phyloP scores from a whole-genome alignment of 192 early-diverging fungal genomes.

The Rhizophagus clarus region DNA sequence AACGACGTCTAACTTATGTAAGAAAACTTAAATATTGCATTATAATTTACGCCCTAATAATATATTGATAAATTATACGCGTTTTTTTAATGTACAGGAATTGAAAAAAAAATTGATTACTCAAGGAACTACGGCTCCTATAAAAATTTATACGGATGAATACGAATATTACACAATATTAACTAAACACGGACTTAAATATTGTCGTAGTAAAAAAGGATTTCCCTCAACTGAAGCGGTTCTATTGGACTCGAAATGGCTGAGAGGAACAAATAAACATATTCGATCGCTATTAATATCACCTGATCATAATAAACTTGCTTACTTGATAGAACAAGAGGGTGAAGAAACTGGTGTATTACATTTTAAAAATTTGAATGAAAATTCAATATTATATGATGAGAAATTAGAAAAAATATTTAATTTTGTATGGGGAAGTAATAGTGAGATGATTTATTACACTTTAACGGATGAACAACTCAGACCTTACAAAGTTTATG shows the following conservation, averaged over 20 bases:
- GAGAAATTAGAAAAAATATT: constrained; percentile 50
- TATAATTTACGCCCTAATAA: not conserved
- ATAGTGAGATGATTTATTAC: constrained; percentile 60
- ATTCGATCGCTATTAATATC: constrained; percentile 57
- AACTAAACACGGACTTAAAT: constrained; percentile 50
- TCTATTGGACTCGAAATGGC: constrained; percentile 51
- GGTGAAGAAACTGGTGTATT: constrained; percentile 55
- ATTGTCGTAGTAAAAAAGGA: constrained; percentile 47
- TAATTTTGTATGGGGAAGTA: constrained; percentile 75
- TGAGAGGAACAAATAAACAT: constrained; percentile 44
- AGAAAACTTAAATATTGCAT: not conserved
- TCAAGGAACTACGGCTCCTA: constrained; percentile 41
- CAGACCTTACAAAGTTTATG: constrained; percentile 62
- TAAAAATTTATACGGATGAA: constrained; percentile 49
- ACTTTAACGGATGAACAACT: constrained; percentile 71
- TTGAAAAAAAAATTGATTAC: constrained; percentile 54
- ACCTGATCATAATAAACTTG: constrained; percentile 54
- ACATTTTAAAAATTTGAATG: constrained; percentile 51
- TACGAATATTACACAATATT: constrained; percentile 59
- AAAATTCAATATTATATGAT: constrained; percentile 23
- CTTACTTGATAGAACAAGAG: constrained; percentile 54
- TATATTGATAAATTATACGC: not conserved
- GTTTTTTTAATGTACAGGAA: constrained; percentile 40
- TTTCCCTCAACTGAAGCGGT: constrained; percentile 50
- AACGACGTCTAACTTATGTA: constrained; percentile 22